These are phyloP conservation scores for Colletotrichum nymphaeae DNA, from an alignment of 2,329 filamentous ascomycete species.

Conservation along the genomic window DNA sequence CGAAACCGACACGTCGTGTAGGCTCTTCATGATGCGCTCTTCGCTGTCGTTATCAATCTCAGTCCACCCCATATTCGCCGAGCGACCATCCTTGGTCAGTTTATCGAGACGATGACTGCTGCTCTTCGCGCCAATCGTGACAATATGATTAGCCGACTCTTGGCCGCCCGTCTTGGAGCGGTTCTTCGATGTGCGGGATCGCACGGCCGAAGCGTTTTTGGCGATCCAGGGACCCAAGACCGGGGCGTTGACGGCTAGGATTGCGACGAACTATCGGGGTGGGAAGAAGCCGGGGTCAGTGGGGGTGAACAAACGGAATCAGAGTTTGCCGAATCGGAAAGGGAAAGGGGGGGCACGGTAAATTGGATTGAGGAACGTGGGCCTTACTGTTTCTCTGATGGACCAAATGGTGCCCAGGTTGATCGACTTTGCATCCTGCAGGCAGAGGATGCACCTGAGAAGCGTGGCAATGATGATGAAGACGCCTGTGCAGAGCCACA, in stretches of 20 bases:
- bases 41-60: slow-evolving; percentile 38
- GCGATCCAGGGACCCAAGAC: slow-evolving; percentile 41
- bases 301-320: background rate
- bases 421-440: slow-evolving; percentile 39
- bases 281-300: slow-evolving; percentile 4
- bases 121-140: slow-evolving; percentile 38
- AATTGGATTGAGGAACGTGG: slow-evolving; percentile 14
- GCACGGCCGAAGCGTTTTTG: slow-evolving; percentile 33
- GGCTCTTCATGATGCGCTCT: slow-evolving; percentile 34
- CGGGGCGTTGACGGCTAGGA: slow-evolving; percentile 39
- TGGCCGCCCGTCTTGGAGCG: slow-evolving; percentile 12
- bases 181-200: slow-evolving; percentile 29
- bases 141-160: slow-evolving; percentile 32
- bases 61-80: slow-evolving; percentile 36
- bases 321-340: slow-evolving; percentile 1
- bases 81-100: slow-evolving; percentile 33
- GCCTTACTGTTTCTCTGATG: slow-evolving; percentile 41
- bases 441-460: slow-evolving; percentile 37
- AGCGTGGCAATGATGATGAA: slow-evolving; percentile 44
- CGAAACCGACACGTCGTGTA: slow-evolving; percentile 15
- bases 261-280: slow-evolving; percentile 39
- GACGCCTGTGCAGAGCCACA: slow-evolving; percentile 41
- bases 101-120: slow-evolving; percentile 34
- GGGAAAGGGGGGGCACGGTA: background rate
- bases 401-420: slow-evolving; percentile 42